Conservation (phyloP, 1,284 basidiomycete species). For the Ganoderma lingzhi region DNA sequence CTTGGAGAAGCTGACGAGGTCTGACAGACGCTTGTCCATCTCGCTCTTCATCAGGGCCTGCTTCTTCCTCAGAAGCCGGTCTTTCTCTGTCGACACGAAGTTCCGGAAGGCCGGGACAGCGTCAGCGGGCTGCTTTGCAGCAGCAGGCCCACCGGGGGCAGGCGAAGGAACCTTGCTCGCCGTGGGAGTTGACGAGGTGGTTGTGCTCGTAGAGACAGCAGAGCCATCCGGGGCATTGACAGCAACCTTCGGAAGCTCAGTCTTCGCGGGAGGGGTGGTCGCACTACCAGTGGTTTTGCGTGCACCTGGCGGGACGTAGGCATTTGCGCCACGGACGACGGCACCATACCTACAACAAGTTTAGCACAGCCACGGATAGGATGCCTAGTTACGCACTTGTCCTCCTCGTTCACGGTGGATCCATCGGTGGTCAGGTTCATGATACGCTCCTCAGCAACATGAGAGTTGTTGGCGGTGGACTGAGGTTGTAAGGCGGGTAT, state of each 20-base stretch:
- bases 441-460: constrained; percentile 92
- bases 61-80: constrained; percentile 89
- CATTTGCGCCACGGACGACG: constrained; percentile 87
- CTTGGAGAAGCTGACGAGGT: constrained; percentile 91
- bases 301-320: constrained; percentile 93
- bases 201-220: constrained; percentile 39
- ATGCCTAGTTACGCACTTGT: constrained; percentile 68
- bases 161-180: constrained; percentile 67
- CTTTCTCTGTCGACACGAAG: constrained; percentile 90
- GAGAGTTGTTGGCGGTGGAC: constrained; percentile 79
- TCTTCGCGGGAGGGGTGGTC: constrained; percentile 47
- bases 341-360: constrained; percentile 80
- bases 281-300: constrained; percentile 54
- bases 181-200: constrained; percentile 35
- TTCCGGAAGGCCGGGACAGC: constrained; percentile 84
- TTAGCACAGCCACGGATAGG: constrained; percentile 29
- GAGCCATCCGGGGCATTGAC: constrained; percentile 76
- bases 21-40: constrained; percentile 92
- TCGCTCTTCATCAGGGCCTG: constrained; percentile 91
- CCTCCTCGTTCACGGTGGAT: constrained; percentile 86
- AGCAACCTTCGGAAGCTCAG: constrained; percentile 72
- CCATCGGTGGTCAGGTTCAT: constrained; percentile 71
- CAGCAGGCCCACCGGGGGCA: constrained; percentile 31
- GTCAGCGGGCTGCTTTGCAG: constrained; percentile 66
- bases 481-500: constrained; percentile 38